Percentiles rank a stretch among this genome's conserved stretches.
phyloP scores from a whole-genome alignment of 2,329 filamentous ascomycete genomes.

The Alternaria atra region DNA sequence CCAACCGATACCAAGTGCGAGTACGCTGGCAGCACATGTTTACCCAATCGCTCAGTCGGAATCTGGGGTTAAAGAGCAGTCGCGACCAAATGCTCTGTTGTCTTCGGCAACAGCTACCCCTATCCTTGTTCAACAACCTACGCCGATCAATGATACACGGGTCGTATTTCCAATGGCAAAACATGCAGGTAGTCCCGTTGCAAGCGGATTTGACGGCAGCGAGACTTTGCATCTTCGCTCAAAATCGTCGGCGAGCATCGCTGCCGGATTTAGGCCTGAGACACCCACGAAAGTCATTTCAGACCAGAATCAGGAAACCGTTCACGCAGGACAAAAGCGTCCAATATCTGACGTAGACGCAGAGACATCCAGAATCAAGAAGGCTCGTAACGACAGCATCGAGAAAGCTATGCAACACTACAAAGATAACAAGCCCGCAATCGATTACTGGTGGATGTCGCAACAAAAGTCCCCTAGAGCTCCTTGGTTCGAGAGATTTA shows the following conservation, averaged over 20 bases:
- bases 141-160: no score
- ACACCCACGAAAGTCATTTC: neutral
- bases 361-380: neutral
- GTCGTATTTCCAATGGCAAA: no score
- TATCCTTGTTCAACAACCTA: no score
- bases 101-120: no score
- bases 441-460: neutral
- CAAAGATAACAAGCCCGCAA: neutral
- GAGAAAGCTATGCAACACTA: neutral
- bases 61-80: neutral
- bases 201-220: no score
- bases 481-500: neutral
- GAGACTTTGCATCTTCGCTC: no score
- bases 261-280: no score
- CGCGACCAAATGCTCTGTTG: neutral
- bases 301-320: neutral
- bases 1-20: neutral
- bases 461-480: neutral
- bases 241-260: no score
- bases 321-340: neutral
- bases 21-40: neutral
- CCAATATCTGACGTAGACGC: no score
- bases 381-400: neutral
- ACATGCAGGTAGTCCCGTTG: no score
- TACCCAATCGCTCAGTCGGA: neutral